A percentile compares a stretch with the other conserved stretches of the same genome.
Conservation (phyloP, 306 rosid species). For the Pterocarpus santalinus region DNA sequence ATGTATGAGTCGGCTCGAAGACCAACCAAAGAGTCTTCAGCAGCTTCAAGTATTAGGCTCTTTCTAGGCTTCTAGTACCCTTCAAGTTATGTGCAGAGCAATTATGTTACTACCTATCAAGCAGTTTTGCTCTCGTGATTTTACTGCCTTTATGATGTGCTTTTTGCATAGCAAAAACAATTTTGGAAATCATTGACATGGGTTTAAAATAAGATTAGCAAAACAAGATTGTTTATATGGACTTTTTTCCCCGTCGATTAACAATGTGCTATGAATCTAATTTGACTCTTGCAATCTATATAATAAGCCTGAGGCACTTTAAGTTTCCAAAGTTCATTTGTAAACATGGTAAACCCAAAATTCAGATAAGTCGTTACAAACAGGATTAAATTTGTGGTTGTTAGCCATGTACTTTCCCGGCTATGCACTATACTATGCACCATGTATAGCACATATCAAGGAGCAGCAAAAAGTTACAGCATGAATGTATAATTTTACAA, state of each 20-base stretch:
- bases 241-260: too few relatives aligned
- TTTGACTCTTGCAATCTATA: background rate
- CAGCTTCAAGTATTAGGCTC: conserved; percentile 29
- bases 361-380: background rate
- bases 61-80: conserved; percentile 6
- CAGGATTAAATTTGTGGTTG: background rate
- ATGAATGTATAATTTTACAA: background rate
- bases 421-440: too few relatives aligned
- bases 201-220: background rate
- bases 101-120: conserved; percentile 19
- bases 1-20: conserved; percentile 49
- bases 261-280: background rate
- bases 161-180: conserved; percentile 3
- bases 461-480: background rate
- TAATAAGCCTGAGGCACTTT: background rate
- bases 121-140: conserved; percentile 40
- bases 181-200: background rate
- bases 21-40: conserved; percentile 42
- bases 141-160: conserved; percentile 19
- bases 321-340: conserved; percentile 2
- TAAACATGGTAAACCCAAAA: background rate
- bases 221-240: too few relatives aligned
- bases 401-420: background rate
- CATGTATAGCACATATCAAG: too few relatives aligned
- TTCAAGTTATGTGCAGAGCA: conserved; percentile 39